These are phyloP conservation scores for Yarrowia sp. DNA, from an alignment of 805 yeast genomes.

Conservation along the genomic window DNA sequence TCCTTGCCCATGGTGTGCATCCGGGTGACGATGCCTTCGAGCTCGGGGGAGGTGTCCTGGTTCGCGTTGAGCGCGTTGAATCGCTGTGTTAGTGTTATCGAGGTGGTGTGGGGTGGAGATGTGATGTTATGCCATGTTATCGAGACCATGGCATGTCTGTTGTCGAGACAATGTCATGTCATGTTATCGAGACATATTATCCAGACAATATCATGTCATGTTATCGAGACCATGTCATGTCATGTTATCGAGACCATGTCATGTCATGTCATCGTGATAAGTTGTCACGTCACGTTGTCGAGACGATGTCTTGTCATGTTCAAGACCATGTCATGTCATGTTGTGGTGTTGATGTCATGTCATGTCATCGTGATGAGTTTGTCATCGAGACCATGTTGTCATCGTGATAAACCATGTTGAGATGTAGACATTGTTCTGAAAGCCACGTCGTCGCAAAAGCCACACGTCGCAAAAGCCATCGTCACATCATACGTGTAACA, in stretches of 20 bases:
- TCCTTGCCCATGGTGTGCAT: constrained; percentile 34
- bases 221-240: neutral
- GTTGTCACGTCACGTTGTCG: neutral
- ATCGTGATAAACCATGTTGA: too few species aligned
- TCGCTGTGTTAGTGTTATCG: constrained; percentile 19
- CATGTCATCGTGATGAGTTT: neutral
- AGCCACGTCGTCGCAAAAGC: too few species aligned
- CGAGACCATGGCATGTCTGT: neutral
- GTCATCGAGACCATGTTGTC: constrained; percentile 12
- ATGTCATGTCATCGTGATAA: too few species aligned
- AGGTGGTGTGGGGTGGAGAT: neutral
- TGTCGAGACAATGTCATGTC: neutral
- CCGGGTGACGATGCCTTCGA: constrained; percentile 37
- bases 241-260: neutral
- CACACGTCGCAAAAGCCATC: too few species aligned
- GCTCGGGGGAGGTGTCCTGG: constrained; percentile 31
- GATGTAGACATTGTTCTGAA: too few species aligned
- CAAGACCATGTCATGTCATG: neutral
- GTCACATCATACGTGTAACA: too few species aligned
- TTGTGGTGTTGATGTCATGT: too few species aligned
- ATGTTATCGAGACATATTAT: neutral
- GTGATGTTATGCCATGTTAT: neutral
- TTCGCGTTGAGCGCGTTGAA: constrained; percentile 11
- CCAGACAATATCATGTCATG: neutral
- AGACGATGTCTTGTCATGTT: constrained; percentile 9